Evolutionary conservation across 2,329 filamentous ascomycete species (phyloP), one percentile per base, ranked within the genome.

Genomic region (Grosmannia huntii): DNA sequence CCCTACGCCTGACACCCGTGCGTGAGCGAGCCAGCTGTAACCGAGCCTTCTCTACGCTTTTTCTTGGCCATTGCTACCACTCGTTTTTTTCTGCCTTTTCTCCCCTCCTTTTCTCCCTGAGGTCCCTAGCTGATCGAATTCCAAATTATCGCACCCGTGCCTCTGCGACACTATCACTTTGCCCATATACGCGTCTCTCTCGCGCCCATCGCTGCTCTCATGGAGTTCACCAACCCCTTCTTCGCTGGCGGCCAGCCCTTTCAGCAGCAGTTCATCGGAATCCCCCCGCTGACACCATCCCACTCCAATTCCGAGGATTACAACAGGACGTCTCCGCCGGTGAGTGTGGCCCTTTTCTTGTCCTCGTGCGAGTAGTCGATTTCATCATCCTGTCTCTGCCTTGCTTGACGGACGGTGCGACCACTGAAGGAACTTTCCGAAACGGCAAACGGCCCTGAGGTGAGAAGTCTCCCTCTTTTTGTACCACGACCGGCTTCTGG

Each of bases 221-320:
- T 82, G 79, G 78, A 82, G 67, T 82, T 77, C 68, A 72, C 76
- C 53, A 50, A 64, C 62, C 68, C 73, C 52, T 82, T 78, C 68
- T 78, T 73, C 64, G 63, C 73, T 55, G 72, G 72, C 65, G 66
- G 72, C 60, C 76, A 79, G 70, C 71, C 76, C 55, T 81, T 78
- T 69, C 77, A 76, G 65, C 62, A 79, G 69, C 77, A 76, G 64
- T 82, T 81, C 67, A 74, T 81, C 67, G 72, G 74, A 62, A 75
- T 82, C 57, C 71, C 75, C 59, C 78, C 78, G 53, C 66, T 80
- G 66, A 81, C 79, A 61, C 79, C 79, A 33, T 79, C 78, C 59
- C 75, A 79, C 67, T 77, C 78, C 59, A 78, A 78, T 64, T 79
- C 79, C 44, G 78, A 81, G 59, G 79, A 82, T 57, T 82, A 77